These are phyloP conservation scores for Wickerhamiella vanderwaltii DNA, from an alignment of 805 yeast genomes.

Conservation along the genomic window DNA sequence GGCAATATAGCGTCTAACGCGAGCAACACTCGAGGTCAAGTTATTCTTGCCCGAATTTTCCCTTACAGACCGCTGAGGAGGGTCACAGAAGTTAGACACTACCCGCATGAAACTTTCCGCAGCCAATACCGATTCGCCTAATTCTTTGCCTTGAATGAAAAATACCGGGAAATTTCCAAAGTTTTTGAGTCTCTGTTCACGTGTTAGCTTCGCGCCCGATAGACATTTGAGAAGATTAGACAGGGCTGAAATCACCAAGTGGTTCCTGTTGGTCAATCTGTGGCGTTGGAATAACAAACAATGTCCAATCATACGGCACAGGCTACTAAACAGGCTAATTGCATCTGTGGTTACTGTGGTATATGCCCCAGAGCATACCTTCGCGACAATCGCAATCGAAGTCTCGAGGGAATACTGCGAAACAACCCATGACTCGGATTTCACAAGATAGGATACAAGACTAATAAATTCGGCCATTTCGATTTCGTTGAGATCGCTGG, in stretches of 20 bases:
- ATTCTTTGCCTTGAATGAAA: background rate
- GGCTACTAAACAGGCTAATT: slow-evolving; percentile 29
- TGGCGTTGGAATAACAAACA: slow-evolving; percentile 56
- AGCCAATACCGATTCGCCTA: slow-evolving; percentile 15
- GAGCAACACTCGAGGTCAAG: slow-evolving; percentile 43
- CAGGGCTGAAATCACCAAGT: slow-evolving; percentile 42
- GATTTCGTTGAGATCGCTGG: background rate
- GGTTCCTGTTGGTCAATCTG: slow-evolving; percentile 61
- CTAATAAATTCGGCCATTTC: slow-evolving; percentile 19
- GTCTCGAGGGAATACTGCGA: slow-evolving; percentile 57
- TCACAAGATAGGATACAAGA: slow-evolving; percentile 33
- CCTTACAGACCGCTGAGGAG: slow-evolving; percentile 31
- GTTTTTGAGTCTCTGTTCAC: slow-evolving; percentile 10
- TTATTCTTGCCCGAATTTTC: slow-evolving; percentile 27
- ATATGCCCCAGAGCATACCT: slow-evolving; percentile 18
- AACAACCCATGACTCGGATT: slow-evolving; percentile 44
- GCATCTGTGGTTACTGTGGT: slow-evolving; percentile 13
- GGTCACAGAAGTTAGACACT: slow-evolving; percentile 62
- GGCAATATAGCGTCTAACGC: slow-evolving; percentile 36
- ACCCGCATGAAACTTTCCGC: slow-evolving; percentile 39
- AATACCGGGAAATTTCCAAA: background rate
- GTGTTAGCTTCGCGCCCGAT: slow-evolving; percentile 18
- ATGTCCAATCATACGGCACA: slow-evolving; percentile 44
- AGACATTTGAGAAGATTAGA: slow-evolving; percentile 41
- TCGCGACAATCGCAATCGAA: slow-evolving; percentile 33